A percentile compares a stretch with the other conserved stretches of the same genome.
phyloP scores from a whole-genome alignment of 1,139 yeast species.

The Nakaseomyces glabratus region DNA sequence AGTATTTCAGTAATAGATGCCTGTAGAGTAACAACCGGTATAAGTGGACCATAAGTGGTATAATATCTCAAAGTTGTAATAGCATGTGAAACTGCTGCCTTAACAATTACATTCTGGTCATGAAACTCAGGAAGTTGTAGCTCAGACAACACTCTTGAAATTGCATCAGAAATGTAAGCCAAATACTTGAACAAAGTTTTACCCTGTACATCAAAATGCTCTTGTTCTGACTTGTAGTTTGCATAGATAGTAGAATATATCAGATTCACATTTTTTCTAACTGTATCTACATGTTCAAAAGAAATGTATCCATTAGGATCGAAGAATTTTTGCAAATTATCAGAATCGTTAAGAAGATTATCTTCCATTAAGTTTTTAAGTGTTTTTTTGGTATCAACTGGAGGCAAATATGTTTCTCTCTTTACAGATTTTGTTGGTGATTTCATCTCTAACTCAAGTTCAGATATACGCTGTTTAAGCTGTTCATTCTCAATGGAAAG shows the following conservation, averaged over 20 bases:
- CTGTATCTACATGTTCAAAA: slow-evolving; percentile 1
- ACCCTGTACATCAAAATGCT: slow-evolving; percentile 28
- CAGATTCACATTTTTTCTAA: slow-evolving; percentile 4
- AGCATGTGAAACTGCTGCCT: slow-evolving; percentile 67
- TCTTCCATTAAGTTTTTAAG: slow-evolving; percentile 3
- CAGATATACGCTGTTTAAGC: slow-evolving; percentile 28
- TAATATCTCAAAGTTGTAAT: slow-evolving; percentile 74
- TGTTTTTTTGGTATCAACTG: not conserved
- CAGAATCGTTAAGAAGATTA: slow-evolving; percentile 1
- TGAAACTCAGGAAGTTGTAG: slow-evolving; percentile 20
- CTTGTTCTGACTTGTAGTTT: slow-evolving; percentile 26
- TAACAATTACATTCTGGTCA: slow-evolving; percentile 34
- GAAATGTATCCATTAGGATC: slow-evolving; percentile 6
- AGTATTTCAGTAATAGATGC: slow-evolving; percentile 71
- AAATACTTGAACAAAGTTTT: slow-evolving; percentile 46
- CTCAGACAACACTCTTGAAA: slow-evolving; percentile 36
- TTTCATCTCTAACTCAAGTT: slow-evolving; percentile 17
- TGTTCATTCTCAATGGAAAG: slow-evolving; percentile 31
- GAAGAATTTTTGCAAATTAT: slow-evolving; percentile 1
- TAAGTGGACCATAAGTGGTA: slow-evolving; percentile 40
- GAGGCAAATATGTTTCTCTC: not conserved
- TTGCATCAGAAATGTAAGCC: slow-evolving; percentile 43
- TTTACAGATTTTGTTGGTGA: slow-evolving; percentile 1
- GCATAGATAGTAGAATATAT: slow-evolving; percentile 1
- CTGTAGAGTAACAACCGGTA: slow-evolving; percentile 69